Percentiles rank a stretch among this genome's conserved stretches.
Evolutionary conservation across 192 early-diverging fungal genomes (phyloP).

Genomic region (Umbelopsis vinacea): DNA sequence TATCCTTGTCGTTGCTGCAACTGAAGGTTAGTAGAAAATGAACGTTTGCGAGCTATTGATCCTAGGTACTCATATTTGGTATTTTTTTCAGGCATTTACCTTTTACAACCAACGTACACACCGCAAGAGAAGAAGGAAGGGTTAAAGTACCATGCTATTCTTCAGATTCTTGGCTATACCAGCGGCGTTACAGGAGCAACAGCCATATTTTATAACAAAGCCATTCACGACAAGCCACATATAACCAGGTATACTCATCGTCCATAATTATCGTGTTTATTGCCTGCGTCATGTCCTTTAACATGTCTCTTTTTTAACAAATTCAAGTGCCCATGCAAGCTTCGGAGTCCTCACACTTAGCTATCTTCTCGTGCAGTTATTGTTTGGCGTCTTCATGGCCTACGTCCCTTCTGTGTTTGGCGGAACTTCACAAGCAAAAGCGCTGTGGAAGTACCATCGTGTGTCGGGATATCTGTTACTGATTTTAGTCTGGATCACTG

Average conservation of each 20-base stretch:
- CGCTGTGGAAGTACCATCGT: constrained; percentile 46
- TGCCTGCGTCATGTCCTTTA: not conserved
- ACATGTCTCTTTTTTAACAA: too few species aligned
- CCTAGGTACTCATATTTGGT: not conserved
- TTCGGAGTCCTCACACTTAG: constrained; percentile 36
- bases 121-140: constrained; percentile 37
- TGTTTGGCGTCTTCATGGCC: constrained; percentile 38
- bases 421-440: constrained; percentile 30
- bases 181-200: constrained; percentile 30
- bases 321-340: constrained; percentile 33
- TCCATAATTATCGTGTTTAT: not conserved
- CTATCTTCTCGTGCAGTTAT: constrained; percentile 34
- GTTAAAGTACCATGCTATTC: constrained; percentile 30
- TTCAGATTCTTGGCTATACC: constrained; percentile 31
- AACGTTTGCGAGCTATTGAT: not conserved
- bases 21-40: constrained; percentile 32
- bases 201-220: constrained; percentile 35
- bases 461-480: constrained; percentile 41
- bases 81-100: constrained; percentile 24
- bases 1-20: constrained; percentile 27
- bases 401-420: constrained; percentile 37
- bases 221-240: constrained; percentile 27
- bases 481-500: constrained; percentile 38
- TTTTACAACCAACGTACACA: constrained; percentile 40
- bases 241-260: constrained; percentile 31